Base-by-base conservation (phyloP, 2,329 filamentous ascomycete genomes). In the Periconia sp. region DNA sequence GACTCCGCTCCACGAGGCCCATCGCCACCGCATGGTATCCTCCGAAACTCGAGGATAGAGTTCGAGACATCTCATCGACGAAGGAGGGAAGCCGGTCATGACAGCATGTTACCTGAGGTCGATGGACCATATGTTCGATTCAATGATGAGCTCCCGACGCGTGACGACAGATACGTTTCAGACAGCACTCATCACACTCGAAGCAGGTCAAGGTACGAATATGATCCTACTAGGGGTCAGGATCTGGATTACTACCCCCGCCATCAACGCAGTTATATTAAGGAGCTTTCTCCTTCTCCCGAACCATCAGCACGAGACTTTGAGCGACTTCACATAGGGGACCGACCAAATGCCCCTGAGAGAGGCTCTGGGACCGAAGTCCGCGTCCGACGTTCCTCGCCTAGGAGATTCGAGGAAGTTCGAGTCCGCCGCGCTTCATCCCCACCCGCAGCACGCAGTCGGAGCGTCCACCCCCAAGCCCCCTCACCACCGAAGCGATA, bases 91-190 rank as follows among this genome's bases (percentile, higher is more conserved):
- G 48, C 53, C 5, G 67, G 57, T 24, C 48, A 55, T 4, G 59
- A 64, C 16, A 65, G 61, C 39, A 63, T 52, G 16, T 41, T 45
- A 12, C 64, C 63, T n/a, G 62, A 68, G 46, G 40, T 65, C 2
- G 65, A 57, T 16, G 57, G 56, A 2, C 55, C 57, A 13, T 54
- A 54, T 29, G 66, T 69, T 12, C 63, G 61, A 13, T 69, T 68
- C 31, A 50, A 41, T 19, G 19, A 51, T n/a, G 48, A 57, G 15
- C 29, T 25, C 5, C 16, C 24, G 17, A 12, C 41, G 24, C 36
- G 29, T 26, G 36, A 44, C 17, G 41, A 42, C 2, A 33, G 29
- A 26, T 31, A 16, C 15, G 30, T n/a, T 4, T 13, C 31, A 5
- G 46, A 52, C 8, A 15, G 22, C 4, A 22, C 30, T 9, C 23